Evolutionary conservation across 2,329 filamentous ascomycete genomes (phyloP), one percentile per base, ranked within the genome.

Genomic region (Pezicula carpinea): DNA sequence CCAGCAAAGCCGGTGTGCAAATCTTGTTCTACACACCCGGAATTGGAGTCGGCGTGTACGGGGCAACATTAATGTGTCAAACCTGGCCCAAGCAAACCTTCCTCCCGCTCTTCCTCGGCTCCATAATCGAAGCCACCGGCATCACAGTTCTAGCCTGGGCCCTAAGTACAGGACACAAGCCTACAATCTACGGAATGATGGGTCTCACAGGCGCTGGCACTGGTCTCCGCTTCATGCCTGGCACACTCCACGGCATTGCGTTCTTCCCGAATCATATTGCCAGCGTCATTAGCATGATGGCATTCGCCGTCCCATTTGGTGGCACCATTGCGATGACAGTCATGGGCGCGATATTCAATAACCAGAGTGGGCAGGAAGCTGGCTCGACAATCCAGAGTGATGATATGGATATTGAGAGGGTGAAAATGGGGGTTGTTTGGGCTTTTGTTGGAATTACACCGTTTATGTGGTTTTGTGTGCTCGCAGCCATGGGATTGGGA

Each of bases 301-400:
- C 74, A 0, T 79, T 86, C 47, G 73, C 79, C 2, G 49, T 78
- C 15, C 80, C 81, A 0, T 76, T 86, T 31, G 82, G 83, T 5
- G 82, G 83, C 17, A 84, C 81, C 0, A 63, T 85, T 5, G 77
- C 75, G 0, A 67, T 86, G 45, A 83, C 81, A 1, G 72, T 85
- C 56, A 85, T 86, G 82, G 76, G 78, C 14, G 72, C 76, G 6
- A 80, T 86, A 1, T 85, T 85, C 61, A 83, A 83, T 58, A 86
- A 86, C 51, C 66, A 61, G 6, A 62, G 61, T 2, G 63, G 6
- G 53, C 22, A 56, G 5, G 65, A 72, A 31, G 50, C 56, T 8
- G 47, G 57, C 6, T 56, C 71, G 3, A 64, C 71, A 0, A 39
- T 59, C 2, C 61, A 54, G 0, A 55, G 62, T 7, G 68, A 71